Evolutionary conservation across 2,329 filamentous ascomycete species (phyloP).

Genomic region (Dactylellina parvicollis): DNA sequence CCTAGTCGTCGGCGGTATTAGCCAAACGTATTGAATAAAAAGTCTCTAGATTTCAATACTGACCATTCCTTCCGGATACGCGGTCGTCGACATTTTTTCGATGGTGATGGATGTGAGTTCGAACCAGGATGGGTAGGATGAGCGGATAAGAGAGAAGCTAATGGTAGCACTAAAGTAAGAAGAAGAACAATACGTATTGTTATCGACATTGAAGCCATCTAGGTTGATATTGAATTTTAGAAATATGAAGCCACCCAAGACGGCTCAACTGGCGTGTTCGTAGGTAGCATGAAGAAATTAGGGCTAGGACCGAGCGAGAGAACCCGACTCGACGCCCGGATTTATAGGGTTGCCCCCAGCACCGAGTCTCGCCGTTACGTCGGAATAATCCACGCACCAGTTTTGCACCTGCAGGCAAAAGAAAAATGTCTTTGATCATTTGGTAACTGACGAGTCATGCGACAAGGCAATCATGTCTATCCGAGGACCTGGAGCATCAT

Average conservation of each 20-base stretch:
- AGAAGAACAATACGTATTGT: conserved; percentile 5
- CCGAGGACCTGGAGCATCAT: conserved; percentile 34
- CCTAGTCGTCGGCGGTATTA: conserved; percentile 24
- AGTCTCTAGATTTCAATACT: not conserved
- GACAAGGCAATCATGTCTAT: conserved; percentile 1
- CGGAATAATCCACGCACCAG: too few relatives aligned
- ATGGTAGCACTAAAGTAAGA: not conserved
- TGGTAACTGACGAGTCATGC: too few relatives aligned
- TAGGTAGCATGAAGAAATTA: not conserved
- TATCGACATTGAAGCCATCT: conserved; percentile 15
- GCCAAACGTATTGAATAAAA: not conserved
- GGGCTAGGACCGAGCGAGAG: not conserved
- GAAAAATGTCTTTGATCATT: too few relatives aligned
- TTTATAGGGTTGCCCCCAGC: conserved; percentile 22
- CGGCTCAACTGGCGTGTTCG: not conserved
- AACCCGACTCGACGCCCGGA: conserved; percentile 7
- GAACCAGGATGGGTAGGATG: conserved; percentile 8
- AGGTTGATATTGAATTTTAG: not conserved
- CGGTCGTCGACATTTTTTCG: conserved; percentile 21
- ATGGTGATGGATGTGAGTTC: conserved; percentile 4
- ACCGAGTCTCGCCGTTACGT: not conserved
- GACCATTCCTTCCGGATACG: conserved; percentile 48
- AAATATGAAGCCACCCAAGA: not conserved
- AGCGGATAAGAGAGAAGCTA: not conserved
- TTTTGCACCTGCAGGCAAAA: too few relatives aligned